A percentile compares a stretch with the other conserved stretches of the same genome.
These are phyloP conservation scores for Fusarium domesticum DNA, from an alignment of 2,329 filamentous ascomycete genomes.

Conservation along the genomic window DNA sequence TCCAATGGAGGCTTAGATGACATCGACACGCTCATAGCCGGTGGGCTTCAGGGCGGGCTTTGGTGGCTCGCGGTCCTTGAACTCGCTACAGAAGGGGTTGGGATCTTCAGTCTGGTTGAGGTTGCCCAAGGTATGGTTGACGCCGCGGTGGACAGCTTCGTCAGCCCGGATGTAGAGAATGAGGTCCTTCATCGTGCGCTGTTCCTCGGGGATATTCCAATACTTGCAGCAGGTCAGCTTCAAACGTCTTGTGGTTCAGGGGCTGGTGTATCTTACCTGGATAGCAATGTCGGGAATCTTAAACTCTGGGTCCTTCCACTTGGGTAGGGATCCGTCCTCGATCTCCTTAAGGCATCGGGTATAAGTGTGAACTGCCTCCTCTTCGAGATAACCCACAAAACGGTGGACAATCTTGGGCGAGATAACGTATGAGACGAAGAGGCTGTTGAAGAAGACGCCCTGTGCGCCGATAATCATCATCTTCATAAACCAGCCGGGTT, in stretches of 20 bases:
- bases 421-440: constrained; percentile 86
- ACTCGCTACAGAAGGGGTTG: constrained; percentile 85
- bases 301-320: constrained; percentile 70
- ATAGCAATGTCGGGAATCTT: constrained; percentile 84
- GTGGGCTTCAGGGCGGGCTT: constrained; percentile 62
- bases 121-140: constrained; percentile 93
- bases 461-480: constrained; percentile 88
- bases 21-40: constrained; percentile 82
- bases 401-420: constrained; percentile 86
- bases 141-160: constrained; percentile 85
- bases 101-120: constrained; percentile 81
- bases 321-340: constrained; percentile 76
- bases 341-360: constrained; percentile 84
- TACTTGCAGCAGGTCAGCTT: constrained; percentile 48
- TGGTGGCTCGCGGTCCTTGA: constrained; percentile 67
- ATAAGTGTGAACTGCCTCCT: constrained; percentile 96
- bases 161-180: constrained; percentile 87
- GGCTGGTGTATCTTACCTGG: constrained; percentile 37
- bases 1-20: too few relatives aligned
- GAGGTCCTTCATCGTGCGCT: constrained; percentile 79
- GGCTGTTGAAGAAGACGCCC: constrained; percentile 92
- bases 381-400: constrained; percentile 95
- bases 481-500: constrained; percentile 78
- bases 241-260: background rate
- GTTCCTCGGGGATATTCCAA: constrained; percentile 88